Conservation (phyloP, 2,329 filamentous ascomycete genomes). For the Pseudogymnoascus verrucosus region DNA sequence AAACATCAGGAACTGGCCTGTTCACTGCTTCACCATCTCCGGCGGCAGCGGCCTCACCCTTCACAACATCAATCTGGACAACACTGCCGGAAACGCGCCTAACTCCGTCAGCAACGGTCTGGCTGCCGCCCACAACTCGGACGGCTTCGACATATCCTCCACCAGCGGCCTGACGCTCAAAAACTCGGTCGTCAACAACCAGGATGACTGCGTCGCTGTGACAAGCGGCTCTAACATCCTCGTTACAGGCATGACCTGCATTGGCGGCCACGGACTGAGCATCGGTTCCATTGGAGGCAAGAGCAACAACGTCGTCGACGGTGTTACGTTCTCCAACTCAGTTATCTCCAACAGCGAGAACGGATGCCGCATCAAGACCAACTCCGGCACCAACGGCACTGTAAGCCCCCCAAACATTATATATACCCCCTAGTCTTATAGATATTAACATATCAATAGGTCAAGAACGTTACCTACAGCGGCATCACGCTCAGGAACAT, state of each 20-base stretch:
- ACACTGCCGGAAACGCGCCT: conserved; percentile 42
- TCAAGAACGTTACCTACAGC: conserved; percentile 41
- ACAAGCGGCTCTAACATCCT: conserved; percentile 41
- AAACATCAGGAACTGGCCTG: conserved; percentile 46
- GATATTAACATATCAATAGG: background rate
- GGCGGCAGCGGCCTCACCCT: conserved; percentile 37
- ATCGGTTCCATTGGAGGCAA: conserved; percentile 53
- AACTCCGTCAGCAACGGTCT: conserved; percentile 21
- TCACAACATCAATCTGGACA: conserved; percentile 46
- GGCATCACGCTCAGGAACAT: conserved; percentile 44
- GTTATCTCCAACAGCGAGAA: conserved; percentile 45
- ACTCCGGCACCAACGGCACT: conserved; percentile 41
- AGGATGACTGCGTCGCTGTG: conserved; percentile 52
- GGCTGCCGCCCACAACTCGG: conserved; percentile 43
- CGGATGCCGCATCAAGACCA: conserved; percentile 52
- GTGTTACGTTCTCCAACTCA: conserved; percentile 42
- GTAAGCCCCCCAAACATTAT: conserved; percentile 28
- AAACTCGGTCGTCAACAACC: conserved; percentile 45
- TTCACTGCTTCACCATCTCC: conserved; percentile 44
- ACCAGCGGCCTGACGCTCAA: conserved; percentile 41
- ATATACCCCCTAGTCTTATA: background rate
- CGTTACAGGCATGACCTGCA: conserved; percentile 24
- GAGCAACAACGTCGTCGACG: conserved; percentile 44
- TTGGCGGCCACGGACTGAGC: conserved; percentile 38
- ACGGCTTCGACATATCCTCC: conserved; percentile 43